A percentile compares a stretch with the other conserved stretches of the same genome.
Conservation (phyloP, 2,329 filamentous ascomycete species). For the Cladorrhinum sp. region DNA sequence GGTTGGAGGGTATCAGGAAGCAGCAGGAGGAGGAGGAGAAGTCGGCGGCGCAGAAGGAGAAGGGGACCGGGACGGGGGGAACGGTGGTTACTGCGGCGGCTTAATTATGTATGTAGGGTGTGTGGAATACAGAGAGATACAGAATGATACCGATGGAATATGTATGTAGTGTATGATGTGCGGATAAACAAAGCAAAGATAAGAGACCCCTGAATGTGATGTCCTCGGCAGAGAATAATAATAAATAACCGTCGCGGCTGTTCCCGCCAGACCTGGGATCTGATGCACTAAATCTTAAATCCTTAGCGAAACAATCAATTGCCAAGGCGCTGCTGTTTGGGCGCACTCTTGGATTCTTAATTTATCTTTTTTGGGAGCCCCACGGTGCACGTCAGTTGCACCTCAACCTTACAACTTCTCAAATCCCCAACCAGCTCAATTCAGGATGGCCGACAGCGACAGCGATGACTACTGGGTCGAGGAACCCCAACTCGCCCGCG, state of each 20-base stretch:
- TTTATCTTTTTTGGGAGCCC: not conserved
- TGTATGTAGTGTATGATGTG: not conserved
- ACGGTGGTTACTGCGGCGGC: constrained; percentile 16
- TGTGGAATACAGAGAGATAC: not conserved
- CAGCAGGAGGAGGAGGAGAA: constrained; percentile 15
- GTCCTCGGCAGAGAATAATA: not conserved
- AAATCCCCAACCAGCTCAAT: constrained; percentile 16
- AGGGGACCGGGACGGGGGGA: no score
- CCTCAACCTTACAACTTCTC: not conserved
- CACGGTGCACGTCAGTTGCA: constrained; percentile 4
- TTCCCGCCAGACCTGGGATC: constrained; percentile 7
- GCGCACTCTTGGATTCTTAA: not conserved
- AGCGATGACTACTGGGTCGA: constrained; percentile 60
- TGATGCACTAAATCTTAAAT: not conserved
- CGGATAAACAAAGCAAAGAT: not conserved
- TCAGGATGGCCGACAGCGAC: constrained; percentile 55
- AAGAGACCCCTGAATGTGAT: not conserved
- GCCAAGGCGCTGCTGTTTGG: constrained; percentile 4
- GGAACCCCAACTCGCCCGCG: constrained; percentile 50
- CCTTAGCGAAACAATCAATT: constrained; percentile 1
- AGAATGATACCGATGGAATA: not conserved
- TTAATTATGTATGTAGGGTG: no score
- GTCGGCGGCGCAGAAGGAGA: constrained; percentile 11
- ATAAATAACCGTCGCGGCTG: not conserved
- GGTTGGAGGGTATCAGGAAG: constrained; percentile 36